Base-by-base conservation (phyloP, 2,329 filamentous ascomycete genomes). In the Didymella exigua region DNA sequence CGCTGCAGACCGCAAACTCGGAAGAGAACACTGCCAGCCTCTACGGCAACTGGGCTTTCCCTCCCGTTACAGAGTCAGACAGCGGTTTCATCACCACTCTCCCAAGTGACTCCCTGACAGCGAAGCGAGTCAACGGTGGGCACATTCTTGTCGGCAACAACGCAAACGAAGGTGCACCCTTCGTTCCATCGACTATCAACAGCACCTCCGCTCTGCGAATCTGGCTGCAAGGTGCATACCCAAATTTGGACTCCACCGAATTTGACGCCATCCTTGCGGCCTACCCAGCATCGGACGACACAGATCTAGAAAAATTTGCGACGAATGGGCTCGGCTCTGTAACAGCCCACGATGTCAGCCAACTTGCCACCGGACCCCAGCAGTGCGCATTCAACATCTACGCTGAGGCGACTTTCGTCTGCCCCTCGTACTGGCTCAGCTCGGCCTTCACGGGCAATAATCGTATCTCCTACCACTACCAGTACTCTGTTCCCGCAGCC, bases 371-470 rank as follows among this genome's bases (percentile, higher is more conserved):
- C 2, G 83, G 83, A 23, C 81, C 84, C 62, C 82, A 84, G 57
- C 82, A 86, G 62, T 76, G 79, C 27, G 80, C 76, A 10, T 49
- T 67, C 53, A 82, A 84, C 62, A 78, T 86, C 42, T 82, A 81
- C 58, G 81, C 79, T 36, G 84, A 86, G 67, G 75, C 78, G 1
- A 82, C 81, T 2, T 85, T 85, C 56, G 75, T 81, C 37, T 86
- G 84, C 63, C 79, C 83, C 0, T 77, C 79, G 0, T 84, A 85
- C 67, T 85, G 82, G 83, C 70, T 85, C 50, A 78, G 79, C 2
- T 74, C 79, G 30, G 81, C 80, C 3, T 85, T 65, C 56, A 54
- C 51, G 16, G 33, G n/a, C 36, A 16, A 21, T 4, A 33, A 34
- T 3, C 49, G 56, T 24, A 53, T 53, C 3, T 41, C 50, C 4